Evolutionary conservation across 331 rosid genomes (phyloP).

Genomic region (Cydonia oblonga): DNA sequence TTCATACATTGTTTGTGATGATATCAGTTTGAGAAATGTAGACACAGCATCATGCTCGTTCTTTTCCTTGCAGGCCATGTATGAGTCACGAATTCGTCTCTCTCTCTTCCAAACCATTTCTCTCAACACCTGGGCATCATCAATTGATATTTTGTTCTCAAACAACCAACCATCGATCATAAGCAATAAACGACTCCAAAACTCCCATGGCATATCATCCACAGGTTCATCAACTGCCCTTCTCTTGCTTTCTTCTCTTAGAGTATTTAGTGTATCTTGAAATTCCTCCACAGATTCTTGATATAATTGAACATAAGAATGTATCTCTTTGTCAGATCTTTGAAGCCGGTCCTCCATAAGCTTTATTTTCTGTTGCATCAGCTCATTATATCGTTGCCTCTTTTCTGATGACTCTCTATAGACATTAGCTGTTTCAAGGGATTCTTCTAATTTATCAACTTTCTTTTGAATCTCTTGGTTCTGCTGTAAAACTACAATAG

Average conservation of each 20-base stretch:
- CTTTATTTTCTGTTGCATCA: constrained; percentile 67
- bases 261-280: constrained; percentile 54
- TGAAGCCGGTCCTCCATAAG: constrained; percentile 70
- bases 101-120: constrained; percentile 80
- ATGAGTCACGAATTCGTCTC: constrained; percentile 41
- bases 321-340: constrained; percentile 73
- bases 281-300: constrained; percentile 78
- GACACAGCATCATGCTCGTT: constrained; percentile 49
- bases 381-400: constrained; percentile 46
- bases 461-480: constrained; percentile 70
- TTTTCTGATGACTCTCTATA: constrained; percentile 70
- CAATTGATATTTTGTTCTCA: constrained; percentile 57
- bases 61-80: constrained; percentile 53
- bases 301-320: constrained; percentile 68
- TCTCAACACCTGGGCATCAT: constrained; percentile 65
- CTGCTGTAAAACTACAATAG: constrained; percentile 53
- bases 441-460: constrained; percentile 72
- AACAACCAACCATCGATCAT: constrained; percentile 85
- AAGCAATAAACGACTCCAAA: constrained; percentile 81
- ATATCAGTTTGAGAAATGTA: constrained; percentile 53
- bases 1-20: constrained; percentile 52
- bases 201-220: constrained; percentile 88
- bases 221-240: constrained; percentile 50
- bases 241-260: constrained; percentile 71
- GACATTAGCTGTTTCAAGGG: constrained; percentile 56